These are phyloP conservation scores for Coniferiporia sulphurascens DNA, from an alignment of 1,284 basidiomycete genomes.

Conservation along the genomic window DNA sequence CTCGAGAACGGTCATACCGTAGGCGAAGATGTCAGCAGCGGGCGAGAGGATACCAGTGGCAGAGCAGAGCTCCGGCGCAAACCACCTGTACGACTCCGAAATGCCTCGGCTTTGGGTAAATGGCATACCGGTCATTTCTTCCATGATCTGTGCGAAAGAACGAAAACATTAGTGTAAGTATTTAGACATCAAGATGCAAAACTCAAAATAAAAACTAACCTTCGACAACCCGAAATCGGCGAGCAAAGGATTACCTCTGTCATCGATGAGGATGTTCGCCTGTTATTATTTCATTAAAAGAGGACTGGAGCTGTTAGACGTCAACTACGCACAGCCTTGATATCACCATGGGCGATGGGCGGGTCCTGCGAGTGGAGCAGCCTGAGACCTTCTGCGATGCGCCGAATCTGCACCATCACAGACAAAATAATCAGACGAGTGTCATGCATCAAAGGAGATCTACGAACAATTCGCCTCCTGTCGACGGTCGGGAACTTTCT, in stretches of 20 bases:
- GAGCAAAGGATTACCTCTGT: constrained; percentile 42
- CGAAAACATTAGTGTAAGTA: neutral
- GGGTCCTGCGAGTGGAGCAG: constrained; percentile 46
- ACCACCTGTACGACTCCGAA: constrained; percentile 45
- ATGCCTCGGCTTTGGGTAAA: constrained; percentile 50
- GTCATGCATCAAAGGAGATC: neutral
- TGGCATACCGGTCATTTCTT: constrained; percentile 46
- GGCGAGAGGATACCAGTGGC: constrained; percentile 43
- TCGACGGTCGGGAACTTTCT: constrained; percentile 33
- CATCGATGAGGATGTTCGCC: constrained; percentile 49
- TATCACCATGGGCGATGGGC: constrained; percentile 49
- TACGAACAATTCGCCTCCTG: constrained; percentile 37
- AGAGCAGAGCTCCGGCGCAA: constrained; percentile 51
- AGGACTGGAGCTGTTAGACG: neutral
- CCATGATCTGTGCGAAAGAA: constrained; percentile 38
- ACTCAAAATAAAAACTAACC: constrained; percentile 2
- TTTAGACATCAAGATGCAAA: neutral
- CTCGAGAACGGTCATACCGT: constrained; percentile 52
- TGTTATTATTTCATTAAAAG: constrained; percentile 22
- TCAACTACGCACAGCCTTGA: constrained; percentile 41
- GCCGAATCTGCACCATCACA: constrained; percentile 33
- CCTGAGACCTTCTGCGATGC: constrained; percentile 41
- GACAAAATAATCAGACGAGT: neutral
- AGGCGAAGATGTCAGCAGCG: constrained; percentile 48
- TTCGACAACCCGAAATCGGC: constrained; percentile 50